These are phyloP conservation scores for Plantago elongata DNA, from an alignment of 257 asterid species.

Conservation along the genomic window DNA sequence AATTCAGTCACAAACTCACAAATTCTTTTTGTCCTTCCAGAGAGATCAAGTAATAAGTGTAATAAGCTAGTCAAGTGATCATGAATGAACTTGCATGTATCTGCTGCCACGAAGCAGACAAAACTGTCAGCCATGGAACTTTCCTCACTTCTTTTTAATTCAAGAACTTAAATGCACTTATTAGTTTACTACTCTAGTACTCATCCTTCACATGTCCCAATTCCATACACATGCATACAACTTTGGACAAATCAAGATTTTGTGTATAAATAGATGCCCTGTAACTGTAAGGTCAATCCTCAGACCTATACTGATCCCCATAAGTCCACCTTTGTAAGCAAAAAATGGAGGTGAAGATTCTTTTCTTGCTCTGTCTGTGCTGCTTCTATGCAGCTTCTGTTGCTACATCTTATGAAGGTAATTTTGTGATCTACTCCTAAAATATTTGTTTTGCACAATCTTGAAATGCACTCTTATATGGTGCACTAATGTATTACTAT, in stretches of 20 bases:
- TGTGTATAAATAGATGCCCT: not conserved
- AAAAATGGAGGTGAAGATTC: slow-evolving; percentile 1
- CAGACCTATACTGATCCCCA: not conserved
- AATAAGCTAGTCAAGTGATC: too few species aligned
- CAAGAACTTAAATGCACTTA: not conserved
- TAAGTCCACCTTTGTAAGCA: not conserved
- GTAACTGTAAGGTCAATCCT: not conserved
- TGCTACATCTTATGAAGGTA: slow-evolving; percentile 5
- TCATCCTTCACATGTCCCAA: not conserved
- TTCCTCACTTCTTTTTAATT: not conserved
- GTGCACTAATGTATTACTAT: too few species aligned
- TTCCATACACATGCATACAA: not conserved
- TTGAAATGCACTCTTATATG: not conserved
- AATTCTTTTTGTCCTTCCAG: too few species aligned
- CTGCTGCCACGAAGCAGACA: not conserved
- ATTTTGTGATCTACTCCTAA: too few species aligned
- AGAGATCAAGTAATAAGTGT: too few species aligned
- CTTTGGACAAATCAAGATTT: not conserved
- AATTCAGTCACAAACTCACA: too few species aligned
- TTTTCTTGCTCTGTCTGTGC: not conserved
- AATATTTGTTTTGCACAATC: too few species aligned
- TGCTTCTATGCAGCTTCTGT: slow-evolving; percentile 2
- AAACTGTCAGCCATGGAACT: not conserved
- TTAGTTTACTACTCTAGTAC: not conserved
- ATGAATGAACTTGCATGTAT: too few species aligned